Conservation (phyloP, 106 monocot genomes). For the Amphibolis antarctica region DNA sequence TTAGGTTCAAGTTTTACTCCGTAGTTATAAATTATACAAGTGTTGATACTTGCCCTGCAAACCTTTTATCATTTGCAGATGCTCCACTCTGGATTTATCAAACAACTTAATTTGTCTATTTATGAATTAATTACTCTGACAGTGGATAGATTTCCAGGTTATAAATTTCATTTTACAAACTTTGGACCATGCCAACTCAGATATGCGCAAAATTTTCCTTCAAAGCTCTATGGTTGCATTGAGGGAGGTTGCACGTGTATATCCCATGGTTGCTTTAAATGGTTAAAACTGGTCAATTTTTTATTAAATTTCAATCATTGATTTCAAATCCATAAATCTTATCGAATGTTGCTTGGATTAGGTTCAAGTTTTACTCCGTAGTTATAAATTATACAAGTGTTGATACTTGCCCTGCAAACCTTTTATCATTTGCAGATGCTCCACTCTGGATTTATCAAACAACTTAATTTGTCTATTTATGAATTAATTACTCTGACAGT, state of each 20-base stretch:
- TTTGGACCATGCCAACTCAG: conserved; percentile 80
- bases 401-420: too few relatives aligned
- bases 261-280: conserved; percentile 93
- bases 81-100: neutral
- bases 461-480: neutral
- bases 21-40: too few relatives aligned
- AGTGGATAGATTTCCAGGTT: conserved; percentile 36
- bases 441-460: neutral
- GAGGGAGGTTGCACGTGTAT: conserved; percentile 73
- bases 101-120: neutral
- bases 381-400: too few relatives aligned
- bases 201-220: conserved; percentile 83
- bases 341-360: too few relatives aligned
- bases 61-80: neutral
- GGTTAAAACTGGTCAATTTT: too few relatives aligned
- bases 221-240: conserved; percentile 59
- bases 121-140: conserved; percentile 14
- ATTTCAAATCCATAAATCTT: too few relatives aligned
- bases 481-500: conserved; percentile 14
- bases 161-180: conserved; percentile 73
- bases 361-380: too few relatives aligned
- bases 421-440: neutral
- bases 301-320: too few relatives aligned
- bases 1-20: too few relatives aligned
- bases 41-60: too few relatives aligned